phyloP scores from a whole-genome alignment of 2,329 filamentous ascomycete genomes.

The Pestalotiopsis sp. region DNA sequence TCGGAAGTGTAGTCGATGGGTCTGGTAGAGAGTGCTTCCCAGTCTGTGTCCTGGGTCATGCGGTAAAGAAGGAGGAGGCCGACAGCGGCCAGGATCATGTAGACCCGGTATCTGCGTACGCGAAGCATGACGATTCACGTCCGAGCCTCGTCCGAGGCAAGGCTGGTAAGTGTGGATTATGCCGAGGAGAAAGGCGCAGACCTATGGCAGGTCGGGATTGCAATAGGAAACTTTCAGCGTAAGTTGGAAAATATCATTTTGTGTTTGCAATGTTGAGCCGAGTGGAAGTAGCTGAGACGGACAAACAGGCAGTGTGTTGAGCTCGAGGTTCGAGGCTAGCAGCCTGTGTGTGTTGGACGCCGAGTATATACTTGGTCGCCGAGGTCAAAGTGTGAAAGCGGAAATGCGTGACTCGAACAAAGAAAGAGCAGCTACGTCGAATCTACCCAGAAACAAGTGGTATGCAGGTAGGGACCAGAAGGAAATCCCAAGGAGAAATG shows the following conservation, averaged over 20 bases:
- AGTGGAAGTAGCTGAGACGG: neutral
- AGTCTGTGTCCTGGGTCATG: slow-evolving; percentile 39
- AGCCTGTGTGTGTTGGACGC: neutral
- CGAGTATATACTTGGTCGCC: neutral
- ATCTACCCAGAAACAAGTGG: neutral
- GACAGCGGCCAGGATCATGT: slow-evolving; percentile 44
- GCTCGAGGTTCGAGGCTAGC: neutral
- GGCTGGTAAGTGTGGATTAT: neutral
- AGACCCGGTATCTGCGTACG: slow-evolving; percentile 48
- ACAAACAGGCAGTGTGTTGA: neutral
- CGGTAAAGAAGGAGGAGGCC: slow-evolving; percentile 47
- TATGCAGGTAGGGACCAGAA: neutral
- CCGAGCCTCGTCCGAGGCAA: neutral
- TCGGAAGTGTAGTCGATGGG: slow-evolving; percentile 15
- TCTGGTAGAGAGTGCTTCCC: slow-evolving; percentile 39
- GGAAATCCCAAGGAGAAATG: neutral
- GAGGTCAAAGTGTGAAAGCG: neutral
- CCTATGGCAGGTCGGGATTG: neutral
- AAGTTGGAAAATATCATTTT: neutral
- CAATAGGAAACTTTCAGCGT: neutral
- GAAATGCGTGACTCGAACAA: neutral
- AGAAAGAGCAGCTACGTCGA: neutral
- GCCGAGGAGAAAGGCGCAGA: neutral
- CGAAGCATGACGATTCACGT: slow-evolving; percentile 41
- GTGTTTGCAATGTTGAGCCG: neutral